Base-by-base conservation (phyloP, 2,329 filamentous ascomycete genomes). In the Alternaria incomplexa region DNA sequence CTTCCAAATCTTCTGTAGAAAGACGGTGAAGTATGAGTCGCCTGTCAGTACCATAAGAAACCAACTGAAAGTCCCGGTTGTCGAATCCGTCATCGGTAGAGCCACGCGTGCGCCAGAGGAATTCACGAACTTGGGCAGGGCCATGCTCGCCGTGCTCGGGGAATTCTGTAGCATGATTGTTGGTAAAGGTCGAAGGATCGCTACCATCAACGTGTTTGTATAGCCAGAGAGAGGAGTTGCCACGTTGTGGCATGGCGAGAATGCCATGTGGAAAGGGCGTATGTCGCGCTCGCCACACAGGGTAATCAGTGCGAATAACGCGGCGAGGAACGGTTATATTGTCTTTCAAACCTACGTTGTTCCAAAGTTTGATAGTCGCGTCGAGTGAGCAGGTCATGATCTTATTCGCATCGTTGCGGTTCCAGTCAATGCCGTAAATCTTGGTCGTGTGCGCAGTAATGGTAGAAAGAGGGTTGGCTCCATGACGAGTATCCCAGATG, bases 401-500 rank as follows among this genome's bases (percentile, higher is more conserved):
- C 36, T 89, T 90, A 10, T 88, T 90, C 2, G 88, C 81, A 51
- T 89, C 85, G 12, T 90, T 91, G 55, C 95, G 88, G 75, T 96
- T 96, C 95, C 95, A 97, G 80, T 97, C 95, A 32, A 97, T 85
- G 26, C 95, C 95, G 76, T 97, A 97, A 63, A 97, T 97, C 80
- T 97, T 97, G 40, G 93, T 97, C 30, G 88, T 89, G 73, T 97
- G 94, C 0, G 94, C 95, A 74, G 90, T 89, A 65, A 97, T 96
- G 15, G 93, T 95, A 63, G 89, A 90, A 46, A 97, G 81, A 6
- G 94, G 93, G 62, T 89, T 86, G 4, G 91, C 90, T 1, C 93
- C 89, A 74, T 91, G 92, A 52, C 94, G 87, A 74, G 92, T 90
- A 79, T 97, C 94, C 94, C 94, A 97, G 55, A 97, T 93, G 64